Percentiles rank a stretch among this genome's conserved stretches.
Evolutionary conservation across 208 protist species (phyloP).

Genomic region (Wallacemonas rigidus): DNA sequence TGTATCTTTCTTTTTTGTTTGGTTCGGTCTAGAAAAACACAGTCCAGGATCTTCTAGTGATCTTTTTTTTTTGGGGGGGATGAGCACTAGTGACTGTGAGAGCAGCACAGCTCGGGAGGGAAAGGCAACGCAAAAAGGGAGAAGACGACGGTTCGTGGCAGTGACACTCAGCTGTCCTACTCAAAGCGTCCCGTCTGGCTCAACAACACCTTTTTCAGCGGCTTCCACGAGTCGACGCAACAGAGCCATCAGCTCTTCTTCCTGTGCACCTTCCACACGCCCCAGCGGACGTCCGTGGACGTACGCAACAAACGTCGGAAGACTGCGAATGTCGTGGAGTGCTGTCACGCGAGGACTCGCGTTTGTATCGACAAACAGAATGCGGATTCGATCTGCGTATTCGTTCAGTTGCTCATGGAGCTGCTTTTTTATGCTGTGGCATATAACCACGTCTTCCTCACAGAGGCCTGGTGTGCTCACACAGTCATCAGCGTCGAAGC

Average conservation of each 20-base stretch:
- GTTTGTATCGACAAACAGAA: constrained; percentile 84
- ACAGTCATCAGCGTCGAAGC: not conserved
- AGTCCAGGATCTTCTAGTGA: too few relatives aligned
- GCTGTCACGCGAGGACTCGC: constrained; percentile 66
- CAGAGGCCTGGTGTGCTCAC: not conserved
- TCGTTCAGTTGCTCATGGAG: constrained; percentile 27
- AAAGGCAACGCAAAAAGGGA: constrained; percentile 6
- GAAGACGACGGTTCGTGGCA: too few relatives aligned
- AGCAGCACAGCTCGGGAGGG: not conserved
- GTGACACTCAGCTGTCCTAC: not conserved
- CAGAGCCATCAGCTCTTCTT: constrained; percentile 59
- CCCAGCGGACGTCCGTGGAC: constrained; percentile 65
- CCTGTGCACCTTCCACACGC: constrained; percentile 64
- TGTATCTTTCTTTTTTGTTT: too few relatives aligned
- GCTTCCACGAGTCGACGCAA: constrained; percentile 26
- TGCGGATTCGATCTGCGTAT: constrained; percentile 28
- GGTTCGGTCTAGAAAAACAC: too few relatives aligned
- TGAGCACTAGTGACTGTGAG: too few relatives aligned
- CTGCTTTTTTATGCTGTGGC: constrained; percentile 15
- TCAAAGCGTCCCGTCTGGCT: constrained; percentile 16
- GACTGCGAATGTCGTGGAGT: constrained; percentile 81
- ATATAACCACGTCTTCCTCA: constrained; percentile 16
- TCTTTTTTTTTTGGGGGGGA: too few relatives aligned
- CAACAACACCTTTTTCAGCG: constrained; percentile 2
- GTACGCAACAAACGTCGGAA: constrained; percentile 89